Evolutionary conservation across 129 eudicot species (phyloP), one percentile per base, ranked within the genome.

Genomic region (Mikania micrantha): DNA sequence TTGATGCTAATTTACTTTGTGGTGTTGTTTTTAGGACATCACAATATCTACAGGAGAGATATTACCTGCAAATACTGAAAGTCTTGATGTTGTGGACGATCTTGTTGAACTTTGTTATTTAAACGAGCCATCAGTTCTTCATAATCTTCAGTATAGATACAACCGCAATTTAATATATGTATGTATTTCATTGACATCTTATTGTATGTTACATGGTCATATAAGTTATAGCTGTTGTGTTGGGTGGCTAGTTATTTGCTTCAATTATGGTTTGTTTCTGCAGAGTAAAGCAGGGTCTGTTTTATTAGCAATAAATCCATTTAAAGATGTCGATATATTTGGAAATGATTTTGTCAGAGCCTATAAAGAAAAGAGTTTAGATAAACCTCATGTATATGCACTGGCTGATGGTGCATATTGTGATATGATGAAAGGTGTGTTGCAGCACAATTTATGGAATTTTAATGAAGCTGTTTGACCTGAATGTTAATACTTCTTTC

Each of bases 281-380:
- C 54, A 93, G 98, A 93, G 95, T 67, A 93, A 86, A 72, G 96
- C 96, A 39, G 98, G 98, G 25, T 84, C 91, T 25, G 95, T 88
- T 69, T 57, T 93, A 72, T 74, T 93, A 48, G 96, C 98, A 39
- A 72, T 93, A 66, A 93, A 93, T 81, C 98, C 98, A 10, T 88
- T 86, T 71, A 93, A 88, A 83, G 82, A 81, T 71, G 80, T 88
- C 53, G 76, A 77, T 42, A 70, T 86, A 12, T 93, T 68, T 67
- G 92, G 95, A 42, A 78, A 74, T 38, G 84, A 88, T 62, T 67
- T 63, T 70, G 54, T 84, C 67, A 72, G 81, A 11, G 98, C 86
- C 53, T 93, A 88, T 44, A 86, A 81, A 76, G 80, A 88, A 67
- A 88, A 84, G 82, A 86, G 83, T 70, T 66, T 73, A 65, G 83